Evolutionary conservation across 257 asterid species (phyloP).

Genomic region (Echium plantagineum): DNA sequence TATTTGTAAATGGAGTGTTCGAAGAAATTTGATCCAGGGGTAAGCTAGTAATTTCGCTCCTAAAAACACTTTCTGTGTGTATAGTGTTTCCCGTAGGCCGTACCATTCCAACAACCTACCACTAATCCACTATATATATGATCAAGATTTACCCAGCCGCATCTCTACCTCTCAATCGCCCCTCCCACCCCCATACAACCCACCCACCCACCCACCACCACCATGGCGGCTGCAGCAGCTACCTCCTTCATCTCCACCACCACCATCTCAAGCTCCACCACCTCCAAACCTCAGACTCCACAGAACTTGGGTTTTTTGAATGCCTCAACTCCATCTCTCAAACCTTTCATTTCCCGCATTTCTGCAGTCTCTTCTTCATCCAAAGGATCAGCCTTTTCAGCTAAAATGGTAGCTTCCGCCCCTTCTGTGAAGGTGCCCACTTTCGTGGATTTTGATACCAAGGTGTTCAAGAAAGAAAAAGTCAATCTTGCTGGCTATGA

Average conservation of each 20-base stretch:
- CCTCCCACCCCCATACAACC: no score
- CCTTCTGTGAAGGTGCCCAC: conserved; percentile 27
- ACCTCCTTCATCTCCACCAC: conserved; percentile 19
- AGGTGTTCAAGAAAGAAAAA: conserved; percentile 73
- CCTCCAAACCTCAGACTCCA: conserved; percentile 14
- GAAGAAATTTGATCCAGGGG: no score
- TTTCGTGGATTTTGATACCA: conserved; percentile 64
- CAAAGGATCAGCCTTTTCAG: conserved; percentile 23
- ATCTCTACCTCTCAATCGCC: no score
- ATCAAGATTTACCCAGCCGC: no score
- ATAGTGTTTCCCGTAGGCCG: no score
- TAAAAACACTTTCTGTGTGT: no score
- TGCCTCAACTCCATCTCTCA: conserved; percentile 43
- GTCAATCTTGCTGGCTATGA: conserved; percentile 76
- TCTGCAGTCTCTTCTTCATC: background rate
- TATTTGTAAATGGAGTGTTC: no score
- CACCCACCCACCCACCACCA: no score
- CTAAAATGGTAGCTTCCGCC: conserved; percentile 49
- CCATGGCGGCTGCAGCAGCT: conserved; percentile 66
- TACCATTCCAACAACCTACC: no score
- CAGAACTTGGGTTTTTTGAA: conserved; percentile 37
- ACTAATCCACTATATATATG: no score
- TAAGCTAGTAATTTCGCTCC: no score
- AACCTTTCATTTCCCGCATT: conserved; percentile 18
- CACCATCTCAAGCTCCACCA: conserved; percentile 12